Evolutionary conservation across 352 stramenopile genomes (phyloP), one percentile per base, ranked within the genome.

Genomic region (Pythium grandisporangium): DNA sequence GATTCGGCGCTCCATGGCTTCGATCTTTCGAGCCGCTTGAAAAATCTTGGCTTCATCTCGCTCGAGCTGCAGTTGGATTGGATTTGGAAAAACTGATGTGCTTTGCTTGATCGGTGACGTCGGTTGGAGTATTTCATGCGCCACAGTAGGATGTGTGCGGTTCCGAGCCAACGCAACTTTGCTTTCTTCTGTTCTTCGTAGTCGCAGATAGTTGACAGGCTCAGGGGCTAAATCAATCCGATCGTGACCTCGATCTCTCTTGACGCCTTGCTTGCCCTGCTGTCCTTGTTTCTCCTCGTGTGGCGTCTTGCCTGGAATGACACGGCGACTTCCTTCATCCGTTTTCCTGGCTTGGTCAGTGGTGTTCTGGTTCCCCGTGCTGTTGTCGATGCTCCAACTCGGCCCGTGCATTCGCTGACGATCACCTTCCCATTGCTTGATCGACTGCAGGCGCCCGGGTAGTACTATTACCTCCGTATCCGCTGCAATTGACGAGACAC

Each of bases 161-260:
- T 78, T 85, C 12, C 71, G 64, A 20, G 59, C 17, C 2, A 75
- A 39, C 17, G 75, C 71, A 3, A 51, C 52, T 20, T 55, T 64
- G 49, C 71, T 85, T 13, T 70, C 56, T 34, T 80, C 58, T 5
- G 69, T 88, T 26, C 75, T 66, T 8, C 75, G 67, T 10, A 84
- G 50, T 12, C 61, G 64, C 11, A 88, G 41, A 60, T 85, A 88
- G 48, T 85, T 66, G 50, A 88, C 65, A 3, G 65, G 61, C 37
- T 84, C 70, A 0, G 59, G 58, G 1, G 45, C 11, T 24, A 64
- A 32, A 8, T n/a, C n/a, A n/a, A n/a, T n/a, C n/a, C n/a, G n/a
- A n/a, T n/a, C n/a, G n/a, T n/a, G n/a, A n/a, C n/a, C n/a, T n/a
- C n/a, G 30, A 23, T 6, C 8, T 23, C 21, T 34, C 23, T 16